phyloP scores from a whole-genome alignment of 179 eudicot species.

The Drosera spatulata region DNA sequence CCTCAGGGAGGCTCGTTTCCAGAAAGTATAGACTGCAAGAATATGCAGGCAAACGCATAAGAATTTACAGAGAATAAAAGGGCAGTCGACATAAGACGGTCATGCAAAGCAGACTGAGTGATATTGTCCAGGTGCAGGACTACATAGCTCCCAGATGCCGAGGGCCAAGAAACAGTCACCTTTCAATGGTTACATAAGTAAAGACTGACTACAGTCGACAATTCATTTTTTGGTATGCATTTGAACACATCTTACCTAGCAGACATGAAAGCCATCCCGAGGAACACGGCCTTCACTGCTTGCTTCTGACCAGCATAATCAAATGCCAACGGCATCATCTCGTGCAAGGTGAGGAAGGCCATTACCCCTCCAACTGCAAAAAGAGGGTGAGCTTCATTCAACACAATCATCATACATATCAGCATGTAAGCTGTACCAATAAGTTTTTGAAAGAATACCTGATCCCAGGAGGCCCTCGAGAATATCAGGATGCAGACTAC shows the following conservation, averaged over 20 bases:
- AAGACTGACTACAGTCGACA: background rate
- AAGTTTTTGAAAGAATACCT: slow-evolving; percentile 26
- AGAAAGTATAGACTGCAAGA: slow-evolving; percentile 76
- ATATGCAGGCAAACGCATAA: too few species aligned
- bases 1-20: slow-evolving; percentile 70
- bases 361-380: slow-evolving; percentile 89
- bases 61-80: too few species aligned
- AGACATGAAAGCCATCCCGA: slow-evolving; percentile 98
- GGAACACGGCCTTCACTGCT: slow-evolving; percentile 90
- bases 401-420: background rate
- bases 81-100: too few species aligned
- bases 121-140: background rate
- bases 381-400: background rate
- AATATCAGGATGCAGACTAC: slow-evolving; percentile 80
- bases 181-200: background rate
- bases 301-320: slow-evolving; percentile 97
- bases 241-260: slow-evolving; percentile 49
- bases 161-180: background rate
- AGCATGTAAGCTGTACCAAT: too few species aligned
- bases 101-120: too few species aligned
- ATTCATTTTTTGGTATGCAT: background rate
- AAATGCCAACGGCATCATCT: slow-evolving; percentile 95
- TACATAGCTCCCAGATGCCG: background rate
- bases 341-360: slow-evolving; percentile 97
- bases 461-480: slow-evolving; percentile 92